Evolutionary conservation across 495 filamentous ascomycete species (phyloP), one percentile per base, ranked within the genome.

Genomic region (Daldinia decipiens): DNA sequence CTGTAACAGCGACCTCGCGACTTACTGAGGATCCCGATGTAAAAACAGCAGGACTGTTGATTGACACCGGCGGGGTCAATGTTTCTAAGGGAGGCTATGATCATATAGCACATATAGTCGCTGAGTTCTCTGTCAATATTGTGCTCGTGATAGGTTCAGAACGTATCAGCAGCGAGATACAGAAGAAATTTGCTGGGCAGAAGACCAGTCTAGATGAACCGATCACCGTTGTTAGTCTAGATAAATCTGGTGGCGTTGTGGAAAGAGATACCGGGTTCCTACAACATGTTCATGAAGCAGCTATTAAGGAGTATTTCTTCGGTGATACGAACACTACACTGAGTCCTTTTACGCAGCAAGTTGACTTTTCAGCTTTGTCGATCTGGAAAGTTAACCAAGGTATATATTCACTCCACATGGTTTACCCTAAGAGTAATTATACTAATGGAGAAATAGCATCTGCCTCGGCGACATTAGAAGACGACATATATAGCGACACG

Each of bases 241-340:
- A 92, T 47, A 96, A 95, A 77, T 95, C 93, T 0, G 93, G 93
- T 15, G 95, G 95, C 5, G 94, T 92, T 56, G 93, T 93, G 12
- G 89, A 94, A 70, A 85, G 93, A 40, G 93, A 97, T 67, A 86
- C 88, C 12, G 77, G 82, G 1, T 98, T 92, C 77, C 86, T 93
- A 82, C 91, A 90, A 63, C 83, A 86, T 31, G 78, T 87, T 3
- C 84, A 89, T 27, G 91, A 95, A 65, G 88, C 89, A 0, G 87
- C 91, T 32, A 93, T 98, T 17, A 90, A 89, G 59, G 88, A 94
- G 62, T 99, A 98, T 79, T 99, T 98, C 83, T 98, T 98, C 78
- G 95, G 95, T 3, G 89, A 90, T 65, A 68, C 84, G 0, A 90
- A 89, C 68, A 84, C 88, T 58, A 92, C 93, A 0, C 82, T 99